Conservation (phyloP, 2,329 filamentous ascomycete species). For the Trichoderma semiorbis region DNA sequence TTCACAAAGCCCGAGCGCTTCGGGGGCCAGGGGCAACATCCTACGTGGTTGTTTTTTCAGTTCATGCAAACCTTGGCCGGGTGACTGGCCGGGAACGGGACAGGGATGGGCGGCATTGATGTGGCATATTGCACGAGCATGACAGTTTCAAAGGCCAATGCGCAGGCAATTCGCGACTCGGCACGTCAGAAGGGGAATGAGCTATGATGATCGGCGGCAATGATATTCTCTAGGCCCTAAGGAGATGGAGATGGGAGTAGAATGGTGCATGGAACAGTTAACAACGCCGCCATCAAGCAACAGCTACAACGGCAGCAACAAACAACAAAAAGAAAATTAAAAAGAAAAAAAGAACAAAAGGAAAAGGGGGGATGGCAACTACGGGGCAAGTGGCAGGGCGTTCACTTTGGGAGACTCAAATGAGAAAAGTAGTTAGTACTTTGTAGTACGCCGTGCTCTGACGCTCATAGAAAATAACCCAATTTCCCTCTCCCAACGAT, state of each 20-base stretch:
- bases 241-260: background rate
- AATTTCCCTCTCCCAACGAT: background rate
- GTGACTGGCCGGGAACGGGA: background rate
- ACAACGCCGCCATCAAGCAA: background rate
- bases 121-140: slow-evolving; percentile 16
- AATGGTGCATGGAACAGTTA: background rate
- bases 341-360: background rate
- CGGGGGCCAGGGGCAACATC: background rate
- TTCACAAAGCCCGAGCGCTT: background rate
- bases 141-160: slow-evolving; percentile 7
- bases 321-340: background rate
- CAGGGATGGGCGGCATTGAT: slow-evolving; percentile 8
- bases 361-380: background rate
- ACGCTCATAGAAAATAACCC: background rate
- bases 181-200: background rate
- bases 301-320: background rate
- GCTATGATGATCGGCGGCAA: slow-evolving; percentile 19
- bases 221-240: slow-evolving; percentile 18
- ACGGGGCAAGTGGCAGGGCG: background rate
- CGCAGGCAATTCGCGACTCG: slow-evolving; percentile 7
- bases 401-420: background rate
- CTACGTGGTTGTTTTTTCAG: background rate
- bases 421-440: slow-evolving; percentile 1
- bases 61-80: slow-evolving; percentile 1
- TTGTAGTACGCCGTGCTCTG: background rate